Evolutionary conservation across 148 eudicot genomes (phyloP).

Genomic region (Camellia granthamiana): DNA sequence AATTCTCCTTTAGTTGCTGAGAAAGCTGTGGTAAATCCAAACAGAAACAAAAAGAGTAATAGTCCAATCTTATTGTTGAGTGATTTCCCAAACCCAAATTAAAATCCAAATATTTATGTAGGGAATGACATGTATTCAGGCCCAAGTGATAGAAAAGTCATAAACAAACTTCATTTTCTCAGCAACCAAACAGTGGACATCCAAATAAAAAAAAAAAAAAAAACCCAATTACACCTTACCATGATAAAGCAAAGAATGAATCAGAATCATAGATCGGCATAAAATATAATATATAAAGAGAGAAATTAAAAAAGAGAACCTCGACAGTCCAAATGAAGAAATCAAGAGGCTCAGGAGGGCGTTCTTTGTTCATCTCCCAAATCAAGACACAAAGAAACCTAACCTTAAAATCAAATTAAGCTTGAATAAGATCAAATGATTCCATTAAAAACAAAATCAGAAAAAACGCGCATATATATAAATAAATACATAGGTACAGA

Average conservation of each 20-base stretch:
- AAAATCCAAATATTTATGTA: not conserved
- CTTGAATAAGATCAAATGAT: not conserved
- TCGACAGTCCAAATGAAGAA: slow-evolving; percentile 96
- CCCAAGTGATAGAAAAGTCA: too few species aligned
- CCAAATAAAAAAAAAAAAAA: not conserved
- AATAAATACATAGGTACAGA: not conserved
- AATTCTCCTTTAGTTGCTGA: not conserved
- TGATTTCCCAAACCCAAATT: not conserved
- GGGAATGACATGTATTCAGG: too few species aligned
- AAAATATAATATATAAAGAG: not conserved
- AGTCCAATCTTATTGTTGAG: not conserved
- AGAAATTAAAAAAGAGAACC: slow-evolving; percentile 27
- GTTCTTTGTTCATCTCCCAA: slow-evolving; percentile 68
- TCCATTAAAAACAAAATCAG: not conserved
- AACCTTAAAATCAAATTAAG: not conserved
- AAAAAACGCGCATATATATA: not conserved
- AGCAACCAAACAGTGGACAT: not conserved
- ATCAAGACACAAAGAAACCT: slow-evolving; percentile 8
- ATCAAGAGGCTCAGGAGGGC: slow-evolving; percentile 79
- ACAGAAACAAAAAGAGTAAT: not conserved
- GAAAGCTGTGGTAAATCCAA: not conserved
- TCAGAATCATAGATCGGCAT: slow-evolving; percentile 3
- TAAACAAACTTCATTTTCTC: not conserved
- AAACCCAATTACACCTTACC: not conserved
- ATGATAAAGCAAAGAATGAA: not conserved